Evolutionary conservation across 2,329 filamentous ascomycete genomes (phyloP).

Genomic region (Metarhizium guizhouense): DNA sequence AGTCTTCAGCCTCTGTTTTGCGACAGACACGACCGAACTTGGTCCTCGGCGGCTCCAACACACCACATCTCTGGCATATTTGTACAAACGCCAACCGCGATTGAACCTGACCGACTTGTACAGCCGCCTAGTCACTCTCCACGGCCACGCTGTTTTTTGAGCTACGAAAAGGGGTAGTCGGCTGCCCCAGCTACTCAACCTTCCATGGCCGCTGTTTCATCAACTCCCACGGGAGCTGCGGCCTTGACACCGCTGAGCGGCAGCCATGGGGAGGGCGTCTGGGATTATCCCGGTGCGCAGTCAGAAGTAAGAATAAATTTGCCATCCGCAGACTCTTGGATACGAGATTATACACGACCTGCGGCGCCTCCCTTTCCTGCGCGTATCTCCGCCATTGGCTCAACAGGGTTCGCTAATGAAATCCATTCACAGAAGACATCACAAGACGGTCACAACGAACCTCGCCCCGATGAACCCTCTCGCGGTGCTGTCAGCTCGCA

Average conservation of each 20-base stretch:
- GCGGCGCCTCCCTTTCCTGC: background rate
- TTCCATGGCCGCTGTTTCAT: slow-evolving; percentile 44
- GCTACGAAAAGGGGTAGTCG: slow-evolving; percentile 15
- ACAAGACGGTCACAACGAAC: slow-evolving; percentile 7
- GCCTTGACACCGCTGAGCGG: slow-evolving; percentile 39
- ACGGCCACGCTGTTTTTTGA: background rate
- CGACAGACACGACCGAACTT: background rate
- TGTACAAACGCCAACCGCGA: background rate
- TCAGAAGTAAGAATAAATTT: slow-evolving; percentile 26
- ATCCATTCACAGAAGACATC: slow-evolving; percentile 4
- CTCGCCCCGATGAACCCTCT: slow-evolving; percentile 8
- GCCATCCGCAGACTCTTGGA: too few relatives aligned
- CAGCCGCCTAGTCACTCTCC: background rate
- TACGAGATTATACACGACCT: background rate
- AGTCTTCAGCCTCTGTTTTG: background rate
- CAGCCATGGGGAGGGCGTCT: slow-evolving; percentile 38
- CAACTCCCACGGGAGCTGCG: slow-evolving; percentile 37
- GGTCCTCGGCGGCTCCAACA: background rate
- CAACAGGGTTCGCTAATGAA: background rate
- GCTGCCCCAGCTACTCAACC: slow-evolving; percentile 14
- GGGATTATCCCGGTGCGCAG: slow-evolving; percentile 28
- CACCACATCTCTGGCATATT: background rate
- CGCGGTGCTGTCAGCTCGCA: slow-evolving; percentile 11
- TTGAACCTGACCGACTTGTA: too few relatives aligned
- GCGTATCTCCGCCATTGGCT: background rate